Evolutionary conservation across 2,329 filamentous ascomycete species (phyloP).

Genomic region (Fusarium phyllophilum): DNA sequence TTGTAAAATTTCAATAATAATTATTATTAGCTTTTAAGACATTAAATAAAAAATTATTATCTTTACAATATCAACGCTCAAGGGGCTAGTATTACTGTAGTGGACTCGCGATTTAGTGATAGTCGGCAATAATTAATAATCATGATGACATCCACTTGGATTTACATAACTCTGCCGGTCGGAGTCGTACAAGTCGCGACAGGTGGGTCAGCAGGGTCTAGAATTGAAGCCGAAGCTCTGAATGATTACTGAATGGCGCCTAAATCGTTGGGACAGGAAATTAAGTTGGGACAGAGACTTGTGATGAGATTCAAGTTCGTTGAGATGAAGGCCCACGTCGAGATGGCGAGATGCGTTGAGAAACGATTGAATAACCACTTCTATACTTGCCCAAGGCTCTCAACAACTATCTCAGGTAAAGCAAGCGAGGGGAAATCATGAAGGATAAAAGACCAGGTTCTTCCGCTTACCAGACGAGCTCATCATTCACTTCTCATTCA

Average conservation of each 20-base stretch:
- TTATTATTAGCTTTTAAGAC: too few relatives aligned
- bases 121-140: not conserved
- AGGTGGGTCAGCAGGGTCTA: not conserved
- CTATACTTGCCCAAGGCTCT: not conserved
- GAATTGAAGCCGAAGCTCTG: accelerated
- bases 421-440: accelerated
- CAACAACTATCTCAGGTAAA: not conserved
- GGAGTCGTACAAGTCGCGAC: not conserved
- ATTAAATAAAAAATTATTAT: too few relatives aligned
- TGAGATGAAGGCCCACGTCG: not conserved
- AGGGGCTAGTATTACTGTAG: not conserved
- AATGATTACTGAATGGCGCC: too few relatives aligned
- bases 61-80: too few relatives aligned
- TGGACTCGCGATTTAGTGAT: not conserved
- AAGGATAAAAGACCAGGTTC: not conserved
- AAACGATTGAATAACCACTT: accelerated
- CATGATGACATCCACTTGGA: accelerated
- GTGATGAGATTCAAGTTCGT: not conserved
- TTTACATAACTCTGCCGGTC: not conserved
- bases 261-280: not conserved
- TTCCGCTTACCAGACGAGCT: not conserved
- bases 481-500: not conserved
- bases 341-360: not conserved
- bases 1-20: too few relatives aligned
- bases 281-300: not conserved